Percentiles rank a stretch among this genome's conserved stretches.
Conservation (phyloP, 2,329 filamentous ascomycete species). For the Fusarium drepaniforme region DNA sequence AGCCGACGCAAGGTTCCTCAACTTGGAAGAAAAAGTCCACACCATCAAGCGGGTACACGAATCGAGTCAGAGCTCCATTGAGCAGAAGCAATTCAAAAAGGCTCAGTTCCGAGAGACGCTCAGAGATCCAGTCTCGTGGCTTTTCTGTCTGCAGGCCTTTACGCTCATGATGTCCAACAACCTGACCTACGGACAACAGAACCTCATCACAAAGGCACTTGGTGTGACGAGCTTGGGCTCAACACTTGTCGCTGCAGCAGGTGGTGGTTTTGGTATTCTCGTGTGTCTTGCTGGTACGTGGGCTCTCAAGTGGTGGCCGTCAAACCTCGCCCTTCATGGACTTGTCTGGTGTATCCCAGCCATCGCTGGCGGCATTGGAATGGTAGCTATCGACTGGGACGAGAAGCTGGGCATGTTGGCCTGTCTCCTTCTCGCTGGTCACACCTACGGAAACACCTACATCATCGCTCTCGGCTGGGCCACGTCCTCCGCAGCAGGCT, state of each 20-base stretch:
- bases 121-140: slow-evolving; percentile 47
- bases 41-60: slow-evolving; percentile 48
- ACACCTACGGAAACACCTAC: slow-evolving; percentile 49
- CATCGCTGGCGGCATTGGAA: slow-evolving; percentile 43
- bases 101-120: slow-evolving; percentile 46
- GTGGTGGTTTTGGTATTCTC: slow-evolving; percentile 50
- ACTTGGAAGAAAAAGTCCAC: slow-evolving; percentile 54
- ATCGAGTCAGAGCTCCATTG: slow-evolving; percentile 48
- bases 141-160: slow-evolving; percentile 48
- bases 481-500: slow-evolving; percentile 49
- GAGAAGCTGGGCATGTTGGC: slow-evolving; percentile 40
- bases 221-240: slow-evolving; percentile 53
- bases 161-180: slow-evolving; percentile 54
- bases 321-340: slow-evolving; percentile 47
- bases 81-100: slow-evolving; percentile 52
- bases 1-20: slow-evolving; percentile 51
- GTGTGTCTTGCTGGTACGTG: slow-evolving; percentile 49
- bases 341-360: slow-evolving; percentile 44
- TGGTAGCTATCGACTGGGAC: slow-evolving; percentile 45
- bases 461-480: slow-evolving; percentile 51
- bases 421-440: slow-evolving; percentile 46
- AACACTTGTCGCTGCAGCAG: slow-evolving; percentile 53
- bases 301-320: slow-evolving; percentile 46
- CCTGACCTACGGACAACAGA: slow-evolving; percentile 54
- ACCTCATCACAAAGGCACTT: slow-evolving; percentile 50